Percentiles rank a stretch among this genome's conserved stretches.
These are phyloP conservation scores for Pyracantha coccinea DNA, from an alignment of 331 rosid species.

Conservation along the genomic window DNA sequence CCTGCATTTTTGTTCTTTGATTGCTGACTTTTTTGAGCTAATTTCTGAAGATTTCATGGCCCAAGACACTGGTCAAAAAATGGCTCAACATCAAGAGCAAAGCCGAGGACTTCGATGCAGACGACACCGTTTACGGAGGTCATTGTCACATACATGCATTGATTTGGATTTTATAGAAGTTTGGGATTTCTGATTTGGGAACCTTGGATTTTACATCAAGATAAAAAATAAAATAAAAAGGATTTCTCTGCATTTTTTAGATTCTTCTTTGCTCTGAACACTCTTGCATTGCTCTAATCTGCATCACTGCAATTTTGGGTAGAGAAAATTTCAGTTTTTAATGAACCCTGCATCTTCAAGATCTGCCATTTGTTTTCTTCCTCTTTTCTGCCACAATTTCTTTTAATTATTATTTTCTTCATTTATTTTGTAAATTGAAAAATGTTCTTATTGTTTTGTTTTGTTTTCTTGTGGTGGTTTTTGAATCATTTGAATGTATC, in stretches of 20 bases:
- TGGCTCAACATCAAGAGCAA: conserved; percentile 95
- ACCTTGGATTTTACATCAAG: conserved; percentile 8
- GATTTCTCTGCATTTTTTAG: conserved; percentile 13
- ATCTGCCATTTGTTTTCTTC: conserved; percentile 49
- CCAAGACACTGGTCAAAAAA: conserved; percentile 89
- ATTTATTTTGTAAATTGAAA: neutral
- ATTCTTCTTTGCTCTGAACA: conserved; percentile 14
- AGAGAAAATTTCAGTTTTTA: conserved; percentile 8
- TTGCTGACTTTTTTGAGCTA: conserved; percentile 23
- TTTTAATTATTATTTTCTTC: neutral
- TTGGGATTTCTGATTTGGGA: conserved; percentile 23
- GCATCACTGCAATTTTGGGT: conserved; percentile 21
- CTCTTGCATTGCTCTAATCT: conserved; percentile 20
- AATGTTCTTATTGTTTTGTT: conserved; percentile 5
- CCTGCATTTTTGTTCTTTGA: conserved; percentile 15
- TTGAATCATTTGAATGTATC: conserved; percentile 27
- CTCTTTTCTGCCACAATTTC: conserved; percentile 15
- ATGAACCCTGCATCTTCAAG: conserved; percentile 22
- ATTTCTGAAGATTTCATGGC: conserved; percentile 87
- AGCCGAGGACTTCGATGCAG: conserved; percentile 84
- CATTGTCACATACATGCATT: conserved; percentile 19
- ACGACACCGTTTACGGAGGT: conserved; percentile 69
- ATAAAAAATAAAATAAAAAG: conserved; percentile 2
- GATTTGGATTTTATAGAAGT: conserved; percentile 17
- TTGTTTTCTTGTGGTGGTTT: conserved; percentile 12